Evolutionary conservation across 768 basidiomycete species (phyloP), one percentile per base, ranked within the genome.

Genomic region (Gautieria morchelliformis): DNA sequence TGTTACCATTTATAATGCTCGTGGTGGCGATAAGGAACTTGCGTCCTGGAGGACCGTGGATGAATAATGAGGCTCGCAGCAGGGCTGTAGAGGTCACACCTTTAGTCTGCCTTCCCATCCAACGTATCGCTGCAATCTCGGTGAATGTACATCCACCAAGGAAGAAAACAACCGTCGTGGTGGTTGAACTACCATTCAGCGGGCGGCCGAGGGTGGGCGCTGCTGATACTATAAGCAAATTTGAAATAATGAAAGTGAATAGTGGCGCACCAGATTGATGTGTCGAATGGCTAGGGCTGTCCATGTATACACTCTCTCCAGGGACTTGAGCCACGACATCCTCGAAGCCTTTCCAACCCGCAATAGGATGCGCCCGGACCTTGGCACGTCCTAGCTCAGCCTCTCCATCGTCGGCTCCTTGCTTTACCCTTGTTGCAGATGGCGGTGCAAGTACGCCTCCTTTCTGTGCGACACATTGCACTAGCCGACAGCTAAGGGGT

Each of bases 331-430:
- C 79, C 20, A 96, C 67, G 14, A 90, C 80, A 64, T 98, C 95
- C 69, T 98, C 96, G 66, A 99, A 93, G 22, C 93, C 95, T 69
- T 89, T 95, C 94, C 95, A 99, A 2, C 95, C 95, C 9, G 87
- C 81, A 58, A 99, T 88, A 2, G 92, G 87, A 69, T 96, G 93
- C 1, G 93, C 93, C 66, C 84, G 86, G 41, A 88, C 76, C 67
- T 83, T 84, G 10, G 49, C 42, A 19, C 15, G 39, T 8, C 12
- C 58, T 67, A 75, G 78, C 64, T 81, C 78, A 22, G 78, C 53
- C 12, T 49, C 50, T 37, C 48, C 61, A 15, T 45, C 33, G 11
- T 40, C 58, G 3, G 30, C 53, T 9, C 10, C 41, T 10, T 27
- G 17, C 41, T 46, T 55, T n/a, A 6, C 27, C 42, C 10, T n/a